Evolutionary conservation across 148 eudicot species (phyloP).

Genomic region (Mesembryanthemum crystallinum): DNA sequence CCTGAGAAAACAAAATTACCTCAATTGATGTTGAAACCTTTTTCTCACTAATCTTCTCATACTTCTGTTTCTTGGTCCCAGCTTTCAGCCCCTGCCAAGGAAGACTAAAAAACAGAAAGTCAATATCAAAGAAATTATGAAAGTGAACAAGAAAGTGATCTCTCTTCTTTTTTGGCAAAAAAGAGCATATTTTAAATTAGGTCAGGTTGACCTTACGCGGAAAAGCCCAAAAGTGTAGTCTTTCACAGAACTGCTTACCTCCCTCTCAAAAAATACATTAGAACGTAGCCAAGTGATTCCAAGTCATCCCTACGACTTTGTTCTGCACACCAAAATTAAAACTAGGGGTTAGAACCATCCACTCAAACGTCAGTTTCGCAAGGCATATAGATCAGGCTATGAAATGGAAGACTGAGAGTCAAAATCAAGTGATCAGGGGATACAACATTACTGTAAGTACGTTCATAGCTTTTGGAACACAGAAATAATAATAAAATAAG

Average conservation of each 20-base stretch:
- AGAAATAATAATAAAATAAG: neutral
- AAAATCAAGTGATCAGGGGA: neutral
- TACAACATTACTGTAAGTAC: neutral
- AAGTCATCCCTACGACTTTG: slow-evolving; percentile 92
- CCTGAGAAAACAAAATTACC: slow-evolving; percentile 34
- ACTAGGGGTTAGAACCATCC: slow-evolving; percentile 18
- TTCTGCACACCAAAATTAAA: slow-evolving; percentile 40
- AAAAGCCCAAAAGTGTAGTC: too few relatives aligned
- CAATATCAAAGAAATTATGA: slow-evolving; percentile 20
- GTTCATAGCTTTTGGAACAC: neutral
- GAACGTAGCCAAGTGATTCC: slow-evolving; percentile 84
- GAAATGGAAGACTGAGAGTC: neutral
- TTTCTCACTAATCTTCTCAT: slow-evolving; percentile 86
- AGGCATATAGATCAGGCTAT: neutral
- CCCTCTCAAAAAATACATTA: slow-evolving; percentile 84
- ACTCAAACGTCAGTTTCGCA: neutral
- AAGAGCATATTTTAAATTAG: too few relatives aligned
- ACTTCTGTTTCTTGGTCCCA: slow-evolving; percentile 84
- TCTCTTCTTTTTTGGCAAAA: too few relatives aligned
- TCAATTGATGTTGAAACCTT: slow-evolving; percentile 84
- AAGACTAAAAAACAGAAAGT: slow-evolving; percentile 49
- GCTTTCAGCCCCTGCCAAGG: slow-evolving; percentile 97
- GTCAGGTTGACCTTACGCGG: too few relatives aligned
- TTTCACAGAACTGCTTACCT: slow-evolving; percentile 40
- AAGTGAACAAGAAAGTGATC: slow-evolving; percentile 1